Evolutionary conservation across 768 basidiomycete species (phyloP).

Genomic region (Russula lepida): DNA sequence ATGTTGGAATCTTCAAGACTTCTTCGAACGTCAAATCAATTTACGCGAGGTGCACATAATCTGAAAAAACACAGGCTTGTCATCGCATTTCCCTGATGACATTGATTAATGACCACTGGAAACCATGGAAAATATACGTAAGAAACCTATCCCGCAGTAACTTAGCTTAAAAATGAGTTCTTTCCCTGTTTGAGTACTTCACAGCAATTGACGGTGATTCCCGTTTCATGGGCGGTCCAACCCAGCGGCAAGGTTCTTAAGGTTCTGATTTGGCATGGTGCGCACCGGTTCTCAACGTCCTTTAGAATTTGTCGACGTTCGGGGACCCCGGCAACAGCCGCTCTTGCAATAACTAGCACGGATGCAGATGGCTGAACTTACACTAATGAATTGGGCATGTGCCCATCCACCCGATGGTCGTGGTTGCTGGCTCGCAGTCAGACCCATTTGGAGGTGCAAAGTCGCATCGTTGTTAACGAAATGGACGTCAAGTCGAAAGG

Average conservation of each 20-base stretch:
- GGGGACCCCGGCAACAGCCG: background rate
- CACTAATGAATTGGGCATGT: background rate
- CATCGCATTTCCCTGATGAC: background rate
- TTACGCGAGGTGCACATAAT: background rate
- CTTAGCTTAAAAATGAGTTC: background rate
- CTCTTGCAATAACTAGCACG: background rate
- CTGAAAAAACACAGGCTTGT: background rate
- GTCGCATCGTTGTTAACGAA: background rate
- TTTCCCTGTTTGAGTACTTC: background rate
- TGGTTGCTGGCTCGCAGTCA: background rate
- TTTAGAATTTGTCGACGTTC: background rate
- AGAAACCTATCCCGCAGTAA: background rate
- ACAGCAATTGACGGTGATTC: background rate
- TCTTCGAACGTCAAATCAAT: background rate
- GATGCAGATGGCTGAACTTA: background rate
- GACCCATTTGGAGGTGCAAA: background rate
- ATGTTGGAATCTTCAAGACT: background rate
- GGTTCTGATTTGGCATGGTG: background rate
- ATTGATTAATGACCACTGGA: background rate
- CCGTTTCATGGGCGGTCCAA: background rate
- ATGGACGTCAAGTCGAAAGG: background rate
- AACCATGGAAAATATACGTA: background rate
- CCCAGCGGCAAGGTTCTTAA: background rate
- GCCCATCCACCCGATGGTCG: background rate
- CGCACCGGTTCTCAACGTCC: background rate